Evolutionary conservation across 139 green algal species (phyloP).

Genomic region (Chlorella sp.): DNA sequence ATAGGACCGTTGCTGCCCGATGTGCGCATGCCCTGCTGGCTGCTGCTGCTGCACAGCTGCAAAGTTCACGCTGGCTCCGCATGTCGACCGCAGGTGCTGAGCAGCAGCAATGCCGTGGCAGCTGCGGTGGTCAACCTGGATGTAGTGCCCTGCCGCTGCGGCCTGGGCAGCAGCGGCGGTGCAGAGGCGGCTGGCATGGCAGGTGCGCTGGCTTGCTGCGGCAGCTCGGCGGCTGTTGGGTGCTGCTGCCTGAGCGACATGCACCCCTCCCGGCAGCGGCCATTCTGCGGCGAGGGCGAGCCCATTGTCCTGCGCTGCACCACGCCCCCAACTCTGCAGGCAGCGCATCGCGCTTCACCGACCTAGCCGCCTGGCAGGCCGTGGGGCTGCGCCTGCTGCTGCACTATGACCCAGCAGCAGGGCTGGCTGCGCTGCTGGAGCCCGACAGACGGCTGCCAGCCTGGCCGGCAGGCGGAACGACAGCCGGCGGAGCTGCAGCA

Average conservation of each 20-base stretch:
- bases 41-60: no score
- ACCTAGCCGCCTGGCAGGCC: background rate
- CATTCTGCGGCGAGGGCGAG: no score
- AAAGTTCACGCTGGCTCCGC: background rate
- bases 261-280: background rate
- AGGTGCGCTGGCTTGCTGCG: background rate
- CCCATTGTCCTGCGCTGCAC: no score
- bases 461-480: no score
- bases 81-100: background rate
- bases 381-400: background rate
- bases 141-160: conserved; percentile 3
- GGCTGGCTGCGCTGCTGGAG: background rate
- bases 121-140: conserved; percentile 15
- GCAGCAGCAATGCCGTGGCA: background rate
- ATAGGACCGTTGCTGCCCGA: background rate
- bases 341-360: background rate
- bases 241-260: background rate
- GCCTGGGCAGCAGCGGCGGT: background rate
- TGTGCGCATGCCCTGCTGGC: no score
- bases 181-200: background rate
- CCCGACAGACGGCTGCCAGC: background rate
- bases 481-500: background rate
- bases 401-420: conserved; percentile 3
- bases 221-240: background rate
- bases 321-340: no score